phyloP scores from a whole-genome alignment of 2,329 filamentous ascomycete genomes.

The Cadophora gregata region DNA sequence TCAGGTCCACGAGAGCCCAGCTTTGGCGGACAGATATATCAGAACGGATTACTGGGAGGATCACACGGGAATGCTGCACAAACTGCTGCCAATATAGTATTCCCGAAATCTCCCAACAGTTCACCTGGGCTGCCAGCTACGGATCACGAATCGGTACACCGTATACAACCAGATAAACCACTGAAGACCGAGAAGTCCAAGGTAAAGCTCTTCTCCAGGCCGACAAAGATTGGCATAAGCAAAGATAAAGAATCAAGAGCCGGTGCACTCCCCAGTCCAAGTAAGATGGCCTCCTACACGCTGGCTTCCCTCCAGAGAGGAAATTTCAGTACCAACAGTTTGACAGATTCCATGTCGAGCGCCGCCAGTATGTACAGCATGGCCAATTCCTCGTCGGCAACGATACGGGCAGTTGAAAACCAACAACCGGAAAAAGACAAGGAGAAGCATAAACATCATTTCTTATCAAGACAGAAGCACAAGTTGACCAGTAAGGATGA shows the following conservation, averaged over 20 bases:
- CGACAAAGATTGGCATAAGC: slow-evolving; percentile 72
- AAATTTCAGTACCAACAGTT: slow-evolving; percentile 74
- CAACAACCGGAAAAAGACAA: slow-evolving; percentile 59
- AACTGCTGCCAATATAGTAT: slow-evolving; percentile 75
- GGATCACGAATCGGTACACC: slow-evolving; percentile 44
- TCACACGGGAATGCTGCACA: slow-evolving; percentile 70
- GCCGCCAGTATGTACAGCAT: slow-evolving; percentile 72
- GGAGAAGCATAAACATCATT: slow-evolving; percentile 81
- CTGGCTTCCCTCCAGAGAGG: slow-evolving; percentile 68
- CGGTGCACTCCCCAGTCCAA: slow-evolving; percentile 74
- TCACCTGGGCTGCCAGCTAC: slow-evolving; percentile 44
- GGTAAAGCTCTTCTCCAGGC: slow-evolving; percentile 81
- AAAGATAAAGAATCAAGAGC: slow-evolving; percentile 70
- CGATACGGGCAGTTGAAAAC: slow-evolving; percentile 69
- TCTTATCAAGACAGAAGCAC: slow-evolving; percentile 79
- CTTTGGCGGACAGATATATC: slow-evolving; percentile 57
- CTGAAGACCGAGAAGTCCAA: slow-evolving; percentile 73
- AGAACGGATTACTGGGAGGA: slow-evolving; percentile 66
- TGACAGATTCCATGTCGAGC: slow-evolving; percentile 62
- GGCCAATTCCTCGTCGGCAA: slow-evolving; percentile 78
- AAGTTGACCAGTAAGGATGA: slow-evolving; percentile 78
- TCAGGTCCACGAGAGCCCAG: slow-evolving; percentile 64
- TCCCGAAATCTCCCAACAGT: slow-evolving; percentile 57
- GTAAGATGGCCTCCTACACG: slow-evolving; percentile 69
- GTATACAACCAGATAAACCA: slow-evolving; percentile 60